Percentiles rank a stretch among this genome's conserved stretches.
Conservation (phyloP, 2,329 filamentous ascomycete species). For the Aspergillus floridensis region DNA sequence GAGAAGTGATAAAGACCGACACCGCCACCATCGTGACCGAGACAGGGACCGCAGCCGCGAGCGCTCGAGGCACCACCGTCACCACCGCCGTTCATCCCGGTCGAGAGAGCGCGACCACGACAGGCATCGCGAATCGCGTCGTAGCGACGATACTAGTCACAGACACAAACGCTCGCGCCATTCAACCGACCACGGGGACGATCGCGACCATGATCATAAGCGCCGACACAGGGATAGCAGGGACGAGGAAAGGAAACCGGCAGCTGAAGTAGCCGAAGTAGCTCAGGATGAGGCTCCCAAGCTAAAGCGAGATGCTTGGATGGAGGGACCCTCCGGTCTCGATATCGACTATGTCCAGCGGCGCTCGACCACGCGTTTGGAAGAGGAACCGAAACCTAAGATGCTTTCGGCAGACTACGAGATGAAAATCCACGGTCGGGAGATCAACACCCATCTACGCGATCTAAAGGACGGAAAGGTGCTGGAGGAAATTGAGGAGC, state of each 20-base stretch:
- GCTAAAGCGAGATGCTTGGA: constrained; percentile 81
- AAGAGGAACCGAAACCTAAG: constrained; percentile 39
- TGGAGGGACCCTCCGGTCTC: constrained; percentile 80
- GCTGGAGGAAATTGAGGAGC: constrained; percentile 52
- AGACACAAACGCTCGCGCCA: constrained; percentile 64
- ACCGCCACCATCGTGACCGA: constrained; percentile 34
- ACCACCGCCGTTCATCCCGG: constrained; percentile 38
- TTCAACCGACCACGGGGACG: constrained; percentile 51
- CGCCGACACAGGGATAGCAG: constrained; percentile 42
- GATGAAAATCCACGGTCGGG: constrained; percentile 72
- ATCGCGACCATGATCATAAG: constrained; percentile 49
- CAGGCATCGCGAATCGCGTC: constrained; percentile 40
- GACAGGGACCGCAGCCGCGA: constrained; percentile 40
- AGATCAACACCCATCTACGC: constrained; percentile 72
- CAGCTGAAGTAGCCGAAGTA: constrained; percentile 27
- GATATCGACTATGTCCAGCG: constrained; percentile 71
- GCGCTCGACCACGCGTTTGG: constrained; percentile 60
- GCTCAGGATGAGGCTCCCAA: constrained; percentile 43
- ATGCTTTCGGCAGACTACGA: constrained; percentile 59
- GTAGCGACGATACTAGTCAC: constrained; percentile 54
- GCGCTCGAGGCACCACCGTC: constrained; percentile 36
- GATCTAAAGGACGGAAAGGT: constrained; percentile 59
- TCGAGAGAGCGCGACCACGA: constrained; percentile 35
- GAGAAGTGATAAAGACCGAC: constrained; percentile 37
- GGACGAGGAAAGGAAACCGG: constrained; percentile 44